Evolutionary conservation across 2,329 filamentous ascomycete species (phyloP).

Genomic region (Talaromyces albobiverticillius): DNA sequence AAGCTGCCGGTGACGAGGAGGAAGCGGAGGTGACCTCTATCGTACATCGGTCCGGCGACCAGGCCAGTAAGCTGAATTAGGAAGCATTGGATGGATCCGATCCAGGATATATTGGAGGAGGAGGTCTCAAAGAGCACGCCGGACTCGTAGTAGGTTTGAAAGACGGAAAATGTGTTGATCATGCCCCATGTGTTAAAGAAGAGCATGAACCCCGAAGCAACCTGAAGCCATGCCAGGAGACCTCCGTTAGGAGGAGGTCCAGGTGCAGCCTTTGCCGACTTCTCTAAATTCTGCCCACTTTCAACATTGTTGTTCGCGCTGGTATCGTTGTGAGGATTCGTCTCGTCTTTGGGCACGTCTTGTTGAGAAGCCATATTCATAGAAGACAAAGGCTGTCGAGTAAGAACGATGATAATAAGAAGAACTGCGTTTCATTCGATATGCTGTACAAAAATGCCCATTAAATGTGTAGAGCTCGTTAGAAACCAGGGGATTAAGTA

Average conservation of each 20-base stretch:
- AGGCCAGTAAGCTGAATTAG: conserved; percentile 48
- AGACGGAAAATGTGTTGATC: conserved; percentile 48
- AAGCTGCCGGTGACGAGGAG: conserved; percentile 43
- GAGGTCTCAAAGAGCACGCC: conserved; percentile 31
- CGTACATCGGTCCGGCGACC: conserved; percentile 49
- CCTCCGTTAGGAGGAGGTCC: conserved; percentile 30
- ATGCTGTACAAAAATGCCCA: too few relatives aligned
- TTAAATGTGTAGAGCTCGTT: too few relatives aligned
- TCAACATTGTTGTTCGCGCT: not conserved
- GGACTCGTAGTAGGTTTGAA: conserved; percentile 49
- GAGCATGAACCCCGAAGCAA: conserved; percentile 27
- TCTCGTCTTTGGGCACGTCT: too few relatives aligned
- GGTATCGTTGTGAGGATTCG: not conserved
- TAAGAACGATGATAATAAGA: too few relatives aligned
- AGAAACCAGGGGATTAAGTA: too few relatives aligned
- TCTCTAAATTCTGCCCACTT: too few relatives aligned
- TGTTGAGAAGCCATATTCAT: too few relatives aligned
- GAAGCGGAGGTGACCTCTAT: conserved; percentile 42
- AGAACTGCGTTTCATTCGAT: too few relatives aligned
- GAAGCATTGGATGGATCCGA: conserved; percentile 50
- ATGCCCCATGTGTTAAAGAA: conserved; percentile 35
- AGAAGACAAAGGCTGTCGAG: too few relatives aligned
- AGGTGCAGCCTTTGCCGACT: conserved; percentile 1
- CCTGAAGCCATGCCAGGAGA: conserved; percentile 30
- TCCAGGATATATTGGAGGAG: conserved; percentile 48